Base-by-base conservation (phyloP, 768 basidiomycete genomes). In the Collybia nuda region DNA sequence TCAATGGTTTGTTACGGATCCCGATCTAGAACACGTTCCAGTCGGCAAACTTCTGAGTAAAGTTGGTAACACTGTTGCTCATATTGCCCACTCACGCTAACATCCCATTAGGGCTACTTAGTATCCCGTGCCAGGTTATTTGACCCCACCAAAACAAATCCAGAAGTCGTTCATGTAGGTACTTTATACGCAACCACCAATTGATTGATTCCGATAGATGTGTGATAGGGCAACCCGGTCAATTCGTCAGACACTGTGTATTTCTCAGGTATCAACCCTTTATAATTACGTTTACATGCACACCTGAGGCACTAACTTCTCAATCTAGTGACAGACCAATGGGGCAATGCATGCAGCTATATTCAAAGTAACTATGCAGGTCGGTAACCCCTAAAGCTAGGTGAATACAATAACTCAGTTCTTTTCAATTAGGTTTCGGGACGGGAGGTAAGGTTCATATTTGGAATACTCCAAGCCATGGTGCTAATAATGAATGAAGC, bases 221-320 rank as follows among this genome's bases (percentile, higher is more conserved):
- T n/a, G 7, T 32, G 32, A 32, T 54, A 92, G 84, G 94, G 95
- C 4, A 82, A 84, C 53, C 94, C 93, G 1, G 75, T 85, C 22
- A 81, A 87, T 54, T 90, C 90, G 1, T 90, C 91, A 1, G 96
- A 99, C 65, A 98, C 96, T 0, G 93, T 97, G 12, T 97, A 98
- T 63, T 95, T 98, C 62, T 84, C 93, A 6, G 89, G 88, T 82
- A 67, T 56, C 24, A 26, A 26, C 24, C 24, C 15, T 29, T 26
- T 29, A 23, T 28, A 1, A 15, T 18, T 11, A 22, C 22, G 32
- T 14, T 36, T 18, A 21, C 15, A 5, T 11, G 37, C 29, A 2
- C 24, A n/a, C 22, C 41, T 17, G 32, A 8, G n/a, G 38, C n/a
- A 44, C 17, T 52, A 17, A 43, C 37, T 23, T 35, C n/a, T 14